Evolutionary conservation across 2,329 filamentous ascomycete genomes (phyloP).

Genomic region (Colletotrichum sp.): DNA sequence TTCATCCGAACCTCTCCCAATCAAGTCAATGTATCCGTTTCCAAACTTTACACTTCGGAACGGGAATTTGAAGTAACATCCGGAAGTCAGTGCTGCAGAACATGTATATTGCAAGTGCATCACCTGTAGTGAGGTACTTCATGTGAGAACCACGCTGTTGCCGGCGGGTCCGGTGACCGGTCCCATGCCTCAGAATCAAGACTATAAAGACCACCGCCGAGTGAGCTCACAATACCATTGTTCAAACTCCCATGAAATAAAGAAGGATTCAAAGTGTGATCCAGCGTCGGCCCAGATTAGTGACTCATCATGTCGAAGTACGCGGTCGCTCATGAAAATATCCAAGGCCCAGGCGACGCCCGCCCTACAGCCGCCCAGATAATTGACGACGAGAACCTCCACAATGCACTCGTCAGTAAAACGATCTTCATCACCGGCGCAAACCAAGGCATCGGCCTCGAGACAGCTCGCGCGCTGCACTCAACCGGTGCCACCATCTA

Average conservation of each 20-base stretch:
- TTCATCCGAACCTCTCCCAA: background rate
- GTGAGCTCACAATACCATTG: no score
- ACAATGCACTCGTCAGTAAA: slow-evolving; percentile 30
- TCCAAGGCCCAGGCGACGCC: slow-evolving; percentile 15
- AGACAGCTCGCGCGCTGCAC: slow-evolving; percentile 40
- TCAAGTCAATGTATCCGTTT: background rate
- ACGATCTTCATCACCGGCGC: slow-evolving; percentile 40
- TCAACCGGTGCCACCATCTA: slow-evolving; percentile 41
- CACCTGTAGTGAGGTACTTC: accelerated
- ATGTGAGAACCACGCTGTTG: background rate
- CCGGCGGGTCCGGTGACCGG: background rate
- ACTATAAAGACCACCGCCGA: accelerated
- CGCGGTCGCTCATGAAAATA: background rate
- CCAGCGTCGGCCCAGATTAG: accelerated
- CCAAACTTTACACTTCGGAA: background rate
- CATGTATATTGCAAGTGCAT: accelerated
- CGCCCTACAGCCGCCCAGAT: slow-evolving; percentile 22
- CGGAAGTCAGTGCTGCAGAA: background rate
- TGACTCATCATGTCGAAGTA: background rate
- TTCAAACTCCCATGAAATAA: no score
- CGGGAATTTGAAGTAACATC: accelerated
- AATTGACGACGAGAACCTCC: slow-evolving; percentile 13
- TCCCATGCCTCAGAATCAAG: accelerated
- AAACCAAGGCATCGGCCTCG: slow-evolving; percentile 41
- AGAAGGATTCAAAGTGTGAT: no score